Conservation (phyloP, 176 grass and related monocot species). For the Chloris gayana region DNA sequence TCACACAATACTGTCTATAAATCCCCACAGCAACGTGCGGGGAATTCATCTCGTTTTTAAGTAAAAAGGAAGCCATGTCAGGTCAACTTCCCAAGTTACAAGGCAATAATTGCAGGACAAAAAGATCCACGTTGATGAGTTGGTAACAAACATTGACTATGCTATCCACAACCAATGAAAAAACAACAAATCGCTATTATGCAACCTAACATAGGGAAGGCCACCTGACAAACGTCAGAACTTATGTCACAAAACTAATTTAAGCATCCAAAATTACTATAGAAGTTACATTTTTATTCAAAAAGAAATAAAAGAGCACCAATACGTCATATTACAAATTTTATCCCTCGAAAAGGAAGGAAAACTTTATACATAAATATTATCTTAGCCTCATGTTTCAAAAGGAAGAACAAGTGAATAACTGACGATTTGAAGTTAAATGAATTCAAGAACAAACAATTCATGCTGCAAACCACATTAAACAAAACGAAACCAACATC, state of each 20-base stretch:
- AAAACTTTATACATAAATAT: not conserved
- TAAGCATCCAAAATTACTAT: not conserved
- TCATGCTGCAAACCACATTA: not conserved
- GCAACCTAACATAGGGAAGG: not conserved
- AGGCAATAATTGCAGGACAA: not conserved
- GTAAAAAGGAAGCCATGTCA: not conserved
- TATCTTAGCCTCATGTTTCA: not conserved
- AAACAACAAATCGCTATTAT: not conserved
- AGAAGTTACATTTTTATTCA: not conserved
- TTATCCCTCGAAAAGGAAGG: not conserved
- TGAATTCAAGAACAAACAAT: not conserved
- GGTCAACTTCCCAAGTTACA: not conserved
- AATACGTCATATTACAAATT: not conserved
- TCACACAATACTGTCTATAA: too few relatives aligned
- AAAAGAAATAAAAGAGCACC: not conserved
- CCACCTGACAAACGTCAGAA: not conserved
- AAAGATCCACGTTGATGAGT: not conserved
- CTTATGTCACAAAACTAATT: constrained; percentile 16
- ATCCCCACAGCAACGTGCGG: too few relatives aligned
- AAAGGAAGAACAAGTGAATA: not conserved
- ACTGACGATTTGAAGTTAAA: not conserved
- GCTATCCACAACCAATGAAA: not conserved
- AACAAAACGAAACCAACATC: not conserved
- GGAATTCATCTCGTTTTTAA: too few relatives aligned
- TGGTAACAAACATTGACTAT: not conserved